Base-by-base conservation (phyloP, 2,329 filamentous ascomycete genomes). In the Sporothrix protearum region DNA sequence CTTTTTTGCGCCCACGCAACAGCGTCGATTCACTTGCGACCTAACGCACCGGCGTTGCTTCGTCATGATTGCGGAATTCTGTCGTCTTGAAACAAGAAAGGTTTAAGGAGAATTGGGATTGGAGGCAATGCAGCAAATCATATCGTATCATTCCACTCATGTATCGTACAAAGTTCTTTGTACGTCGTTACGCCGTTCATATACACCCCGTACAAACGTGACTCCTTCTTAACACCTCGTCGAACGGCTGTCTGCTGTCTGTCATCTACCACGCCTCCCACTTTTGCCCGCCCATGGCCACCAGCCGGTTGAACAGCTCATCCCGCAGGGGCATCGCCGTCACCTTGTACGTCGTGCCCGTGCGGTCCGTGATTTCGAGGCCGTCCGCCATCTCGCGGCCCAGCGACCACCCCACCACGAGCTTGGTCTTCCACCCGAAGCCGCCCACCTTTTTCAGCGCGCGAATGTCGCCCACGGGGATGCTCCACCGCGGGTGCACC, bases 391-490 rank as follows among this genome's bases (percentile, higher is more conserved):
- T 88, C 78, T 94, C 89, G 64, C 89, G 85, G 0, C 88, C 87
- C 76, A 93, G 85, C 0, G 91, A 89, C 92, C 93, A 93, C 0
- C 92, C 92, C 0, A 96, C 91, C 1, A 96, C 85, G 67, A 96
- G 81, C 82, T 93, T 95, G 1, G 89, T 89, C 81, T 96, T 96
- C 92, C 92, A 96, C 0, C 92, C 92, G 47, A 94, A 83, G 0
- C 93, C 93, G 4, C 93, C 92, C 1, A 94, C 83, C 81, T 96
- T 96, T 79, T 89, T 91, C 69, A 96, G 77, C 79, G 94, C 92
- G 68, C 79, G 82, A 61, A 96, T 90, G 19, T 95, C 91, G 0
- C 85, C 85, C 3, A 96, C 85, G 0, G 91, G 85, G 0, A 96
- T 83, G 6, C 86, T 89, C 87, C 92, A 96, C 0, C 42, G 63